These are phyloP conservation scores for Vaucheria bursata DNA, from an alignment of 352 stramenopile genomes.

Conservation along the genomic window DNA sequence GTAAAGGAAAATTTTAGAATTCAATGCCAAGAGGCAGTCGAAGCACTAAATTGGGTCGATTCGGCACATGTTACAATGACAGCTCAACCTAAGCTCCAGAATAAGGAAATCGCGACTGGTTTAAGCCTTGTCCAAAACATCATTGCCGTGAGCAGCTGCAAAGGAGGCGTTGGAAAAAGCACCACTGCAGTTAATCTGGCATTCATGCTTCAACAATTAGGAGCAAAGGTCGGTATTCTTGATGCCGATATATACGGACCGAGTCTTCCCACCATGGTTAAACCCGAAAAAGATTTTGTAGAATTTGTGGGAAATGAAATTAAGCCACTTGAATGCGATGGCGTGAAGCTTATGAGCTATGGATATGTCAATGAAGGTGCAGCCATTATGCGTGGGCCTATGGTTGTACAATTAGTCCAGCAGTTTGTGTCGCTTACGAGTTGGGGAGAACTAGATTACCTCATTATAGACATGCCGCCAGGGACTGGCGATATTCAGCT, in stretches of 20 bases:
- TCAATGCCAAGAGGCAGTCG: slow-evolving; percentile 37
- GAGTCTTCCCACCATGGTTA: slow-evolving; percentile 90
- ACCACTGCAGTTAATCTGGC: slow-evolving; percentile 97
- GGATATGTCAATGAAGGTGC: slow-evolving; percentile 64
- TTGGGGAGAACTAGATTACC: slow-evolving; percentile 98
- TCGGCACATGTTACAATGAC: slow-evolving; percentile 47
- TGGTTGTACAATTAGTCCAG: slow-evolving; percentile 94
- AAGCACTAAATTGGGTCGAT: slow-evolving; percentile 42
- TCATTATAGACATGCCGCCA: slow-evolving; percentile 97
- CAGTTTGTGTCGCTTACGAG: slow-evolving; percentile 86
- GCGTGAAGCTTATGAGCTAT: slow-evolving; percentile 67
- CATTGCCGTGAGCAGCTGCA: slow-evolving; percentile 69
- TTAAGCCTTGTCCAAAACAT: slow-evolving; percentile 50
- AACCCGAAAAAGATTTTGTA: slow-evolving; percentile 62
- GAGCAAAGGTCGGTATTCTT: slow-evolving; percentile 88
- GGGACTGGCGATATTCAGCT: slow-evolving; percentile 99
- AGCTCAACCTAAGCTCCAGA: slow-evolving; percentile 31
- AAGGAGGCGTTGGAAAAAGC: slow-evolving; percentile 96
- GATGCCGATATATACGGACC: slow-evolving; percentile 98
- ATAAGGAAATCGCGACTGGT: slow-evolving; percentile 32
- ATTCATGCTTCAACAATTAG: slow-evolving; percentile 73
- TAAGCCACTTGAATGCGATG: slow-evolving; percentile 57
- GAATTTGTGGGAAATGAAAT: slow-evolving; percentile 65
- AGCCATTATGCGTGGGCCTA: slow-evolving; percentile 67
- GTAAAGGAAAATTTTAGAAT: slow-evolving; percentile 56